Base-by-base conservation (phyloP, 225 moss, liverwort and hornwort species). In the Takakia lepidozioides region DNA sequence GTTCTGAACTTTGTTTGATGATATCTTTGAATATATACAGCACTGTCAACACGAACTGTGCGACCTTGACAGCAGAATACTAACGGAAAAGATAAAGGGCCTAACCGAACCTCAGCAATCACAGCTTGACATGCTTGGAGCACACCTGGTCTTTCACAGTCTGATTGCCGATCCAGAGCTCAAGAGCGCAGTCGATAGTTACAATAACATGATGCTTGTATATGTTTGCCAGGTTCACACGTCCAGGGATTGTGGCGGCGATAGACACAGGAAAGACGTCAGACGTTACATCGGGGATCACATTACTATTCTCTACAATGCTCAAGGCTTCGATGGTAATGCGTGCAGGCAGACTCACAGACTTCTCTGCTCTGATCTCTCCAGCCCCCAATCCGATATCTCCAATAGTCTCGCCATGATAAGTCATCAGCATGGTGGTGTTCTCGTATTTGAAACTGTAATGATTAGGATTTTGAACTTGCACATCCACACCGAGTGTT, bases 401-500 rank as follows among this genome's bases (percentile, higher is more conserved):
- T 29, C 65, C 77, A 14, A 78, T 58, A 5, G 54, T 10, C 5
- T 68, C 60, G 10, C 54, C 17, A 43, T 72, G 77, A 28, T 78
- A 78, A 2, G 48, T 30, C 32, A 72, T 25, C 0, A 3, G 14
- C 49, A 76, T 30, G 9, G n/a, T 36, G 46, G 63, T 72, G 44
- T 57, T 30, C 20, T 53, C 42, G 46, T 72, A 76, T 50, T 42
- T 45, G 47, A 78, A 78, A 2, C 64, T 68, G 48, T 72, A 72
- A 39, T 78, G 68, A 39, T 78, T 78, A 0, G 77, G 77, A 29
- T 78, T 78, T 18, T 72, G 58, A 57, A 78, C 72, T 11, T 43
- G 38, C 13, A 78, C 55, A 38, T 61, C 62, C 4, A 61, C 48
- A 5, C 64, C 46, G 1, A 78, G 0, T 2, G 65, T 57, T 37